Evolutionary conservation across 225 moss, liverwort and hornwort genomes (phyloP).

Genomic region (Neckera pumila): DNA sequence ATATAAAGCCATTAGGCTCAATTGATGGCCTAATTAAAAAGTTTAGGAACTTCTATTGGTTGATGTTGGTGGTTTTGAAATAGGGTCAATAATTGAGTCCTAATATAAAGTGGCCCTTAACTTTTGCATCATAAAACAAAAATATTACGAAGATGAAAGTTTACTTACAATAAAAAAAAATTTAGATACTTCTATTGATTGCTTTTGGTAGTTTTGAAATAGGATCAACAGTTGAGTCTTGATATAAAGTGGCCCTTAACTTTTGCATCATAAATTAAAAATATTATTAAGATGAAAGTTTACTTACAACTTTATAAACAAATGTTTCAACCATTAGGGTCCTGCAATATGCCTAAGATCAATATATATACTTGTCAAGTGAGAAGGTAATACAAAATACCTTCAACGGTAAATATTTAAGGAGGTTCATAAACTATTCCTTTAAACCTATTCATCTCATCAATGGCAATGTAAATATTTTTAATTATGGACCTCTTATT

Average conservation of each 20-base stretch:
- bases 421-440: neutral
- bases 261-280: too few relatives aligned
- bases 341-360: too few relatives aligned
- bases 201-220: too few relatives aligned
- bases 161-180: neutral
- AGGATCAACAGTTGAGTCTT: neutral
- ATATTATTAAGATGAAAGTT: neutral
- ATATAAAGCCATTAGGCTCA: fast-evolving
- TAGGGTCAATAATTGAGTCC: neutral
- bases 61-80: neutral
- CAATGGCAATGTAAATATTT: neutral
- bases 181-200: neutral
- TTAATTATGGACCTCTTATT: too few relatives aligned
- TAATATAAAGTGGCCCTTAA: neutral
- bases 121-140: too few relatives aligned
- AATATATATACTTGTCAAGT: too few relatives aligned
- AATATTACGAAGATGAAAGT: too few relatives aligned
- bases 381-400: neutral
- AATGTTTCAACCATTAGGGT: neutral
- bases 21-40: too few relatives aligned
- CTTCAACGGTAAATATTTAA: neutral
- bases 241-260: neutral
- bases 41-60: neutral
- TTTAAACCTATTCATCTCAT: too few relatives aligned
- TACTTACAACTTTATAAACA: neutral